These are phyloP conservation scores for Oryza meridionalis DNA, from an alignment of 176 grass and related monocot species.

Conservation along the genomic window DNA sequence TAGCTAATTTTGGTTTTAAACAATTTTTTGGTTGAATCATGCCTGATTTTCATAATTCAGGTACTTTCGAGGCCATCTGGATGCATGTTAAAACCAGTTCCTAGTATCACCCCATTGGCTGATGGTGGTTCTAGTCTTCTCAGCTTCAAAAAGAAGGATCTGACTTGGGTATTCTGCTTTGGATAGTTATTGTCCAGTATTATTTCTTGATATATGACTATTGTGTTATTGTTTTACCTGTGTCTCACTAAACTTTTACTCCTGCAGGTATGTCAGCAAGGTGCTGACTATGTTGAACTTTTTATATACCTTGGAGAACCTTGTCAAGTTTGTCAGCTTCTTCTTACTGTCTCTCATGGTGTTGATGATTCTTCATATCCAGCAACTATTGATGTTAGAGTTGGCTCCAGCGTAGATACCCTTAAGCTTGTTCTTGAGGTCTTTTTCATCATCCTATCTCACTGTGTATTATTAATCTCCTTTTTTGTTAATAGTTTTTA, in stretches of 20 bases:
- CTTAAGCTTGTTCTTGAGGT: conserved; percentile 98
- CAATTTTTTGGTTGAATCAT: conserved; percentile 19
- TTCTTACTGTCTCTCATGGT: conserved; percentile 89
- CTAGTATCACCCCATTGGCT: conserved; percentile 68
- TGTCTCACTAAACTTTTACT: conserved; percentile 28
- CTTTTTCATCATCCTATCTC: conserved; percentile 41
- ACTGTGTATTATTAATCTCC: not conserved
- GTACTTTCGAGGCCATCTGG: conserved; percentile 87
- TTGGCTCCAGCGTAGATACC: conserved; percentile 86
- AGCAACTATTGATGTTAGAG: conserved; percentile 82
- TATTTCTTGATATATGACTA: conserved; percentile 18
- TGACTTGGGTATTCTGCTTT: conserved; percentile 79
- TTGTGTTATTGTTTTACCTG: conserved; percentile 21
- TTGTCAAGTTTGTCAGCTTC: conserved; percentile 82
- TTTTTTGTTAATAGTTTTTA: conserved; percentile 28
- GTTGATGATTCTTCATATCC: conserved; percentile 88
- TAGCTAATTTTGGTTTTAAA: conserved; percentile 25
- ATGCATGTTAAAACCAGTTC: conserved; percentile 94
- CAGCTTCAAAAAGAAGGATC: conserved; percentile 92
- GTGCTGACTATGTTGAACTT: conserved; percentile 91
- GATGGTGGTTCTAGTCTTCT: conserved; percentile 90
- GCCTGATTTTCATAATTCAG: conserved; percentile 52
- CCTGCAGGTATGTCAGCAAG: conserved; percentile 91
- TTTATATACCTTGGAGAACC: conserved; percentile 98
- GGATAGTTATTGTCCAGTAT: conserved; percentile 20